Evolutionary conservation across 2,329 filamentous ascomycete species (phyloP).

Genomic region (Alternaria sp.): DNA sequence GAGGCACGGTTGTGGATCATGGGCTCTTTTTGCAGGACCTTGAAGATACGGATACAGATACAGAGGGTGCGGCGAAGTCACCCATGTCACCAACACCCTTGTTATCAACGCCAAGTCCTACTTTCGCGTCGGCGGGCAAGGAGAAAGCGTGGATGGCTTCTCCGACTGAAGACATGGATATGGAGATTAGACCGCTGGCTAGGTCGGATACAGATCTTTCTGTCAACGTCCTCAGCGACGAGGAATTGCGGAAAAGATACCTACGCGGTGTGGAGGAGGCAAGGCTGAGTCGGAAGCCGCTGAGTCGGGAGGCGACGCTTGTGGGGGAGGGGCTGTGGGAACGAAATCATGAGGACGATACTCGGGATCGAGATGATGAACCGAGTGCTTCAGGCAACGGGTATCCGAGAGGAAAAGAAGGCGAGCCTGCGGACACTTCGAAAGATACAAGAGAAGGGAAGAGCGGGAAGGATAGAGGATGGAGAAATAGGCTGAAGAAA

Average conservation of each 20-base stretch:
- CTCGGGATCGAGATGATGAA: not conserved
- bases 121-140: not conserved
- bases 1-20: slow-evolving; percentile 21
- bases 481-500: not conserved
- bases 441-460: not conserved
- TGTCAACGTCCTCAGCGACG: not conserved
- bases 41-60: slow-evolving; percentile 2
- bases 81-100: not conserved
- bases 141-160: not conserved
- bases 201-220: not conserved
- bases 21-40: slow-evolving; percentile 13
- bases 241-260: not conserved
- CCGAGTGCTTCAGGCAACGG: not conserved
- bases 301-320: not conserved
- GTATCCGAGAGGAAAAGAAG: not conserved
- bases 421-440: not conserved
- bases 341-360: not conserved
- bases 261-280: not conserved
- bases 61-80: not conserved
- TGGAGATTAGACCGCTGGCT: not conserved
- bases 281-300: not conserved
- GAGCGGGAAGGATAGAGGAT: not conserved
- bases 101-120: not conserved
- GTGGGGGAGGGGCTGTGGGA: not conserved
- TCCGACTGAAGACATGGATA: not conserved